These are phyloP conservation scores for Adenanthera pavonina DNA, from an alignment of 306 rosid species.

Conservation along the genomic window DNA sequence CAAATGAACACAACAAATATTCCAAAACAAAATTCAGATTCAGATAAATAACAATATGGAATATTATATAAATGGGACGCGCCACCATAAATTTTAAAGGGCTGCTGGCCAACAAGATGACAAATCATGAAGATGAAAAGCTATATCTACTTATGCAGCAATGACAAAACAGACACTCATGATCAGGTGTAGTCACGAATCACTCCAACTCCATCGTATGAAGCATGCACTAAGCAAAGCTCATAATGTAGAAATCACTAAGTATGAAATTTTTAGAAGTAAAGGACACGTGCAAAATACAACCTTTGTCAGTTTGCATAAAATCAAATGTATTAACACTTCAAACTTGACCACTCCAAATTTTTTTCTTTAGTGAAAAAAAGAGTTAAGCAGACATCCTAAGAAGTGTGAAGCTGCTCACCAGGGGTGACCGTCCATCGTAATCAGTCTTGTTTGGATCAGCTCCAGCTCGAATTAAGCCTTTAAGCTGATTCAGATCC, in stretches of 20 bases:
- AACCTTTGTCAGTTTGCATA: neutral
- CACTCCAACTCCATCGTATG: neutral
- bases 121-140: neutral
- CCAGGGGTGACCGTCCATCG: slow-evolving; percentile 99
- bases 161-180: neutral
- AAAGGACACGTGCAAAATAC: neutral
- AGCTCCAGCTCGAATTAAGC: slow-evolving; percentile 89
- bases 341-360: neutral
- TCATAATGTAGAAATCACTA: neutral
- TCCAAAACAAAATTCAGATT: neutral
- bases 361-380: neutral
- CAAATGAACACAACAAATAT: neutral
- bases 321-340: neutral
- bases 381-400: slow-evolving; percentile 26
- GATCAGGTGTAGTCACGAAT: neutral
- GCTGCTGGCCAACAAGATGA: neutral
- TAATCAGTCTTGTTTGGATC: slow-evolving; percentile 91
- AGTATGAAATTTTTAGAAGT: neutral
- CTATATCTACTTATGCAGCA: neutral
- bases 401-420: slow-evolving; percentile 42
- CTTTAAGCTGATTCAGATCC: slow-evolving; percentile 77
- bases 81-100: neutral
- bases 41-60: neutral
- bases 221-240: neutral
- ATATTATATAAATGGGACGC: neutral